Base-by-base conservation (phyloP, 805 yeast species). In the Wickerhamomyces bovis region DNA sequence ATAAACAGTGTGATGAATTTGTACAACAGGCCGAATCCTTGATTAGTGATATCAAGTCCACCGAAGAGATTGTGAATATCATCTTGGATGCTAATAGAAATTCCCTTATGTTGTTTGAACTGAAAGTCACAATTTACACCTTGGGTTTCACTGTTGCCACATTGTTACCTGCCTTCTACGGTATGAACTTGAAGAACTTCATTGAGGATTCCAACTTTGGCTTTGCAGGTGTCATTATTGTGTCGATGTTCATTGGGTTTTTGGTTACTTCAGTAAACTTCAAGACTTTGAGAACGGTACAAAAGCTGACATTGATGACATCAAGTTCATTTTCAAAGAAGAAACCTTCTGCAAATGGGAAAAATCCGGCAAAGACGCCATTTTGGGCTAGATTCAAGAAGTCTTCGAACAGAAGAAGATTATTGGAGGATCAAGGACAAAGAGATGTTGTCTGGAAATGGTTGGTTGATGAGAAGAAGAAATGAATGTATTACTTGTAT, bases 11-110 rank as follows among this genome's bases (percentile, higher is more conserved):
- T 61, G 97, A 90, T 60, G 97, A 90, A 67, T 81, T 85, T 54
- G 97, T 89, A 7, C 97, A 90, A 64, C 92, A 86, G 55, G 83
- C 95, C 0, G 95, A 87, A 39, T 83, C 92, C 4, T 68, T 89
- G 46, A 78, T 86, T 19, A 82, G 81, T 55, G 95, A 90, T 60
- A 88, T 90, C 55, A 81, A 81, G 59, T 86, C 94, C 15, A 90
- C 97, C 0, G 97, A 89, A 61, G 97, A 90, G 58, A 87, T 90
- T 60, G 90, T 88, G 49, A 89, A 89, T 60, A 89, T 90, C 57
- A 89, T 90, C 50, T 66, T 90, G 45, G 97, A 90, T 64, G 88
- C 97, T 3, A 89, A 89, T 59, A 79, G 97, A 68, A 90, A 90
- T 66, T 80, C 95, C 3, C 69, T 90, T 51, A 88, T 90, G 95